Conservation (phyloP, 805 yeast species). For the Millerozyma acaciae region DNA sequence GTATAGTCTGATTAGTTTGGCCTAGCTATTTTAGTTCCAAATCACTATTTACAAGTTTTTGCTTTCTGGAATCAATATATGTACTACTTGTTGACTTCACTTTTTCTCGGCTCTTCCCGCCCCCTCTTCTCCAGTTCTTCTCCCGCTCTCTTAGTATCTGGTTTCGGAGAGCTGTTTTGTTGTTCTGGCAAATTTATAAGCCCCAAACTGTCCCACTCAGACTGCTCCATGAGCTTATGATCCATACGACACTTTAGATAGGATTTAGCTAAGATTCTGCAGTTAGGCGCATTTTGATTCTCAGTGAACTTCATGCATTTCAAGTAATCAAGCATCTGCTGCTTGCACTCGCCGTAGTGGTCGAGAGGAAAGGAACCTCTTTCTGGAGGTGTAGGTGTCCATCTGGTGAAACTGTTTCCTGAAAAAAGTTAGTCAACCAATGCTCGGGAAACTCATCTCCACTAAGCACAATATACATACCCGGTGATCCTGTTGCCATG, state of each 20-base stretch:
- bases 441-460: too few species aligned
- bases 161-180: slow-evolving; percentile 10
- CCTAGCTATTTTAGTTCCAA: too few species aligned
- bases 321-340: slow-evolving; percentile 70
- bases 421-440: slow-evolving; percentile 6
- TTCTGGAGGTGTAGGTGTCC: slow-evolving; percentile 91
- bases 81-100: too few species aligned
- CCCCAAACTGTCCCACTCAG: slow-evolving; percentile 43
- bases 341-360: slow-evolving; percentile 78
- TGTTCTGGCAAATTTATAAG: slow-evolving; percentile 41
- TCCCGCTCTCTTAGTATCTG: not conserved
- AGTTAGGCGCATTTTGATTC: slow-evolving; percentile 87
- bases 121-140: too few species aligned
- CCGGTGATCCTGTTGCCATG: slow-evolving; percentile 40
- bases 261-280: slow-evolving; percentile 76
- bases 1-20: too few species aligned
- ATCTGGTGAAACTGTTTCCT: slow-evolving; percentile 29
- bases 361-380: slow-evolving; percentile 95
- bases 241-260: slow-evolving; percentile 90
- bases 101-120: too few species aligned
- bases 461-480: too few species aligned
- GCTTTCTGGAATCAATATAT: too few species aligned
- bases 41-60: too few species aligned
- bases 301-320: slow-evolving; percentile 72
- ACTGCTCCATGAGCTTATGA: slow-evolving; percentile 43